phyloP scores from a whole-genome alignment of 1,284 basidiomycete species.

The Fomitopsis palustris region DNA sequence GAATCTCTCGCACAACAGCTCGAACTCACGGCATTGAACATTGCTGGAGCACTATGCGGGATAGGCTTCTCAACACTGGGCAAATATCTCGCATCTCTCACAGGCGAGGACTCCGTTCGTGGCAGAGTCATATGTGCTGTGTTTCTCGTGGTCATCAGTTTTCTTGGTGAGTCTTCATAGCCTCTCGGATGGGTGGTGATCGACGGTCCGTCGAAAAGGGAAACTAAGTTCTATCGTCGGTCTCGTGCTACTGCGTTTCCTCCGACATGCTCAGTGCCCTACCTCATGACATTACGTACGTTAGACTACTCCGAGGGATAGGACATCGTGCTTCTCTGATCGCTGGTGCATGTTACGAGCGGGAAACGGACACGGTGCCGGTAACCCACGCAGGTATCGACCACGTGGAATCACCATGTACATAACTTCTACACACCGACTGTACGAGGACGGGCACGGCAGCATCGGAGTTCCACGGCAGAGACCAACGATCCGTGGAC shows the following conservation, averaged over 20 bases:
- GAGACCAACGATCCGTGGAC: not conserved
- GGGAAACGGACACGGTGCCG: too few species aligned
- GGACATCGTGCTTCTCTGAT: too few species aligned
- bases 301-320: too few species aligned
- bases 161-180: slow-evolving; percentile 34
- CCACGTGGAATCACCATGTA: too few species aligned
- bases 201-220: not conserved
- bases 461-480: not conserved
- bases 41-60: slow-evolving; percentile 39
- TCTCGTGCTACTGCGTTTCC: too few species aligned
- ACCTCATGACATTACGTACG: too few species aligned
- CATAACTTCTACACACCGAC: too few species aligned
- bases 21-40: slow-evolving; percentile 42
- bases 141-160: slow-evolving; percentile 39
- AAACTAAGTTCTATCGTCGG: too few species aligned
- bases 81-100: slow-evolving; percentile 33
- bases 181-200: not conserved
- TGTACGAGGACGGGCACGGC: too few species aligned
- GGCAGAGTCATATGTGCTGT: slow-evolving; percentile 37
- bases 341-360: too few species aligned
- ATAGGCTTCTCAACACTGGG: slow-evolving; percentile 42
- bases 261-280: too few species aligned
- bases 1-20: slow-evolving; percentile 46
- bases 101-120: slow-evolving; percentile 23
- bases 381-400: too few species aligned